Conservation (phyloP, 441 rosid species). For the Euphorbia corollata region DNA sequence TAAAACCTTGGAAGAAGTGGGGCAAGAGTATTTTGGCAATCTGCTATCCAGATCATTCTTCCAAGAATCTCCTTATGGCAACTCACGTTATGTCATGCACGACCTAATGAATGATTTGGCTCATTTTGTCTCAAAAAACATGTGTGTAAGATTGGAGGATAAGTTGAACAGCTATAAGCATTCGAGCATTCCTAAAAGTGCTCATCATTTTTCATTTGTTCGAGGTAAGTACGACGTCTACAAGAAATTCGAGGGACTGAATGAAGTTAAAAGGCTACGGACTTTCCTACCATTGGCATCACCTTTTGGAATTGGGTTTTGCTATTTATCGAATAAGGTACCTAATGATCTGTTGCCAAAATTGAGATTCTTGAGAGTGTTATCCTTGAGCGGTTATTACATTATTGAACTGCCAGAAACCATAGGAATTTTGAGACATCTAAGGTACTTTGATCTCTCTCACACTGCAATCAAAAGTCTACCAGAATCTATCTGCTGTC, state of each 20-base stretch:
- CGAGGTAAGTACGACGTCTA: constrained; percentile 1
- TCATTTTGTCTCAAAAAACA: not conserved
- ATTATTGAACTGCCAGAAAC: not conserved
- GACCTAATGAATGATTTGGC: constrained; percentile 15
- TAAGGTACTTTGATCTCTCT: constrained; percentile 19
- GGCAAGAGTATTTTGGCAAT: constrained; percentile 6
- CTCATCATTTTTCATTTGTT: constrained; percentile 1
- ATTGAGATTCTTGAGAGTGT: not conserved
- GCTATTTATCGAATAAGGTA: constrained; percentile 8
- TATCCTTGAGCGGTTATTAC: not conserved
- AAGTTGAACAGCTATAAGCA: not conserved
- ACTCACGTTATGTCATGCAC: constrained; percentile 13
- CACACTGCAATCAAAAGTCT: not conserved
- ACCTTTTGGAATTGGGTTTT: constrained; percentile 1
- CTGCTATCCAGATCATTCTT: constrained; percentile 14
- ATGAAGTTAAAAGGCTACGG: constrained; percentile 5
- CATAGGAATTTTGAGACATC: constrained; percentile 10
- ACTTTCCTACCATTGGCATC: constrained; percentile 4
- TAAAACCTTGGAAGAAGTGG: constrained; percentile 13
- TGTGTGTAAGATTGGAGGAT: constrained; percentile 4
- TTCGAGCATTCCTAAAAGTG: not conserved
- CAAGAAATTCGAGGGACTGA: not conserved
- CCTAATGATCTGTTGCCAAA: not conserved
- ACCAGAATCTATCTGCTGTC: constrained; percentile 7
- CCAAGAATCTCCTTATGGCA: constrained; percentile 9